Base-by-base conservation (phyloP, 2,329 filamentous ascomycete genomes). In the Aspergillus arachidicola region DNA sequence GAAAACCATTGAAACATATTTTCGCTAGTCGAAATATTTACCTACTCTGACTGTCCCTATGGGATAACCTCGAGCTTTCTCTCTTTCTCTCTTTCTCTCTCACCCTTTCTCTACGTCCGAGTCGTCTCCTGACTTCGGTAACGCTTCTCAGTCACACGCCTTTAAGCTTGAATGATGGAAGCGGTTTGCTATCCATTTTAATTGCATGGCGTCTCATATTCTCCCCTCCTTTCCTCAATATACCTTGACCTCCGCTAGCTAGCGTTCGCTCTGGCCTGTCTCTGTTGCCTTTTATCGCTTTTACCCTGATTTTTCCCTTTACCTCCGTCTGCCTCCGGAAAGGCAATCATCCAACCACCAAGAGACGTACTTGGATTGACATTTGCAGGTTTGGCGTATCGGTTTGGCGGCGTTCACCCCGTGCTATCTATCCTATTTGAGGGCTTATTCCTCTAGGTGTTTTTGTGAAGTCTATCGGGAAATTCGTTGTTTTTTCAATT, bases 21-120 rank as follows among this genome's bases (percentile, higher is more conserved):
- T 66, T 66, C 63, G 63, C 66, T 61, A 66, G 51, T 59, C 63
- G 66, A 59, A 60, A 57, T 16, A 41, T 55, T 51, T 55, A 30
- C 34, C 63, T 46, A 28, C 32, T 38, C 43, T 12, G 38, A 16
- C 32, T 6, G 48, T 55, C 26, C 48, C 19, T 19, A n/a, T 51
- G 26, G 34, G 4, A 32, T 51, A n/a, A 28, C 26, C 26, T 28
- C 26, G 26, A 28, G 6, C 34, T 55, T 38, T 34, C 56, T 41
- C 28, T 12, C 62, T 38, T 19, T 38, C 36, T 38, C 5, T 41
- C 38, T 41, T n/a, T 41, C 14, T 11, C 34, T 36, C 12, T 14
- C 14, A 6, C 34, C 41, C 32, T 30, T 10, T n/a, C 36, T 56
- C 21, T 59, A 21, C 12, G 36, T 51, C 14, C 23, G 32, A 55